Conservation (phyloP, 1,139 yeast genomes). For the Groenewaldozyma sp. region DNA sequence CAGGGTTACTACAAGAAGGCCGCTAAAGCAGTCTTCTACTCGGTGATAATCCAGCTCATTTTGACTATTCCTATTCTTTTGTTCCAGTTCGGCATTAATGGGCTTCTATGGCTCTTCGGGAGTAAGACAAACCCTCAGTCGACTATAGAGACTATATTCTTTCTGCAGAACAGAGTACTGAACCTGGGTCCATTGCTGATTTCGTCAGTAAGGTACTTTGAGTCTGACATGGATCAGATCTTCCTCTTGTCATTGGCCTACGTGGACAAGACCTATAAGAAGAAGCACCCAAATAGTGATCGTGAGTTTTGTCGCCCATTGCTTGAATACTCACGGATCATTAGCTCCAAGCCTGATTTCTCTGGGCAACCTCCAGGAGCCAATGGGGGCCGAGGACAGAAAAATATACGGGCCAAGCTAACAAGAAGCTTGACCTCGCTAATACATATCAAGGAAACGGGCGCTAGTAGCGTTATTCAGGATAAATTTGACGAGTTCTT, state of each 20-base stretch:
- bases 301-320: conserved; percentile 20
- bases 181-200: conserved; percentile 39
- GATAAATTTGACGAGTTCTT: conserved; percentile 6
- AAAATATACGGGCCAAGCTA: too few relatives aligned
- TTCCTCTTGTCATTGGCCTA: conserved; percentile 35
- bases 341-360: not conserved
- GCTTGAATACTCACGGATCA: conserved; percentile 7
- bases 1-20: conserved; percentile 33
- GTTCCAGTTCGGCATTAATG: conserved; percentile 15
- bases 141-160: conserved; percentile 23
- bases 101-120: conserved; percentile 15
- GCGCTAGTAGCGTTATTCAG: not conserved
- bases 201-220: conserved; percentile 33
- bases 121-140: conserved; percentile 15
- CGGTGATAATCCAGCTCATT: conserved; percentile 33
- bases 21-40: conserved; percentile 28
- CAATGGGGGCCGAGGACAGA: too few relatives aligned
- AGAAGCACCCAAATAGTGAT: conserved; percentile 32
- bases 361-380: too few relatives aligned
- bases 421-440: not conserved
- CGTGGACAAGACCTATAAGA: conserved; percentile 33
- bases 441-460: not conserved
- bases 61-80: conserved; percentile 31
- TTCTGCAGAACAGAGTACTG: conserved; percentile 33
- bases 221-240: conserved; percentile 33